phyloP scores from a whole-genome alignment of 768 basidiomycete species.

The Trametes elegans region DNA sequence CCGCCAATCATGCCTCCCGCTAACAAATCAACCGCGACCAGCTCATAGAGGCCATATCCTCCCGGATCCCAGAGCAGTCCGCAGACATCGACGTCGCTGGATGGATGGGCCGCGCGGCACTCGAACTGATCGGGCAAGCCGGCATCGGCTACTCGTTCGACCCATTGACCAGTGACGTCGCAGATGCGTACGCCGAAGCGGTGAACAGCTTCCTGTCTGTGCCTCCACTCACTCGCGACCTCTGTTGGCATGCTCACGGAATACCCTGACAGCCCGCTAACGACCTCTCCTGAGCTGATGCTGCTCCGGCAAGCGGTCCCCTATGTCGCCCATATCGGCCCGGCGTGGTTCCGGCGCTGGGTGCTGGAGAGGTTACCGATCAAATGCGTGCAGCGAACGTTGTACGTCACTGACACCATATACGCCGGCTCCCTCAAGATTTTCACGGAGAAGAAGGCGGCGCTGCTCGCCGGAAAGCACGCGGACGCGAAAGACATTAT shows the following conservation, averaged over 20 bases:
- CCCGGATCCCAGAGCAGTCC: neutral
- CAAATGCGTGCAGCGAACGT: conserved; percentile 30
- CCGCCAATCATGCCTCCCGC: neutral
- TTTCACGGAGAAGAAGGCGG: conserved; percentile 36
- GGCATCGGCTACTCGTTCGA: conserved; percentile 29
- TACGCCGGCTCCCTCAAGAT: conserved; percentile 35
- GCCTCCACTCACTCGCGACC: neutral
- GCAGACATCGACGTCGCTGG: conserved; percentile 23
- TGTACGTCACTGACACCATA: conserved; percentile 37
- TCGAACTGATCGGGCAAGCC: conserved; percentile 28
- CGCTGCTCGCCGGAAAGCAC: conserved; percentile 33
- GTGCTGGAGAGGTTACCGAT: conserved; percentile 35
- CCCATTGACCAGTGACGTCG: conserved; percentile 17
- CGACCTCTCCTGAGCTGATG: neutral
- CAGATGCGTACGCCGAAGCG: conserved; percentile 25
- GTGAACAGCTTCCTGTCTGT: conserved; percentile 24
- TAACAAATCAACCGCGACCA: neutral
- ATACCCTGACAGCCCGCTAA: neutral
- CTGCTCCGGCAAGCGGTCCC: conserved; percentile 20
- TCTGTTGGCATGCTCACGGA: neutral
- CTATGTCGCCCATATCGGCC: conserved; percentile 12
- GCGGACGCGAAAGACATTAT: conserved; percentile 43
- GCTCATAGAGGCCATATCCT: conserved; percentile 22
- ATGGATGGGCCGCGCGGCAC: conserved; percentile 29
- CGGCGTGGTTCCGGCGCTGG: conserved; percentile 32